Conservation (phyloP, 805 yeast species). For the Metschnikowia koreensis region DNA sequence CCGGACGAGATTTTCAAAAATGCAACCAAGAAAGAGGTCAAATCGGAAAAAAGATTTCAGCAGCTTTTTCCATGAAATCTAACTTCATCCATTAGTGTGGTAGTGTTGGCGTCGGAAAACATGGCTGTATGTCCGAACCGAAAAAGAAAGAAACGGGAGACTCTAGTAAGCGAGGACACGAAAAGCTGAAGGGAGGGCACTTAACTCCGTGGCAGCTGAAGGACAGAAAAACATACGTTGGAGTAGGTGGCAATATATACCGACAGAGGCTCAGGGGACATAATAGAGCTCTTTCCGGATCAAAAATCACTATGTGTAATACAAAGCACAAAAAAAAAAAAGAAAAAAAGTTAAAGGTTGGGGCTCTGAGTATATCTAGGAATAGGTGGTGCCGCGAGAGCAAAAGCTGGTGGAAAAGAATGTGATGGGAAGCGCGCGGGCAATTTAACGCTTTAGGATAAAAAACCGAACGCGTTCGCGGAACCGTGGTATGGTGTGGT, state of each 20-base stretch:
- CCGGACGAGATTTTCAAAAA: too few relatives aligned
- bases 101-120: neutral
- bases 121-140: neutral
- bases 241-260: constrained; percentile 48
- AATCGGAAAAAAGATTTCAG: too few relatives aligned
- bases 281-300: constrained; percentile 6
- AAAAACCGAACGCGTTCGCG: constrained; percentile 11
- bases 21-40: too few relatives aligned
- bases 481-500: constrained; percentile 1
- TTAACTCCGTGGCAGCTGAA: neutral
- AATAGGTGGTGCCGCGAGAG: constrained; percentile 4
- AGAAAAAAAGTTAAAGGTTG: neutral
- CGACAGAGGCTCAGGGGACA: constrained; percentile 35
- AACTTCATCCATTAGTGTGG: too few relatives aligned
- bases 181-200: neutral
- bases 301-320: too few relatives aligned
- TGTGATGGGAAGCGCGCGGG: constrained; percentile 17
- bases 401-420: constrained; percentile 13
- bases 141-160: neutral
- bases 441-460: constrained; percentile 20
- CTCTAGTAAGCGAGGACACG: neutral
- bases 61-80: neutral
- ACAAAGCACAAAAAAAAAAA: neutral
- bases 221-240: constrained; percentile 32
- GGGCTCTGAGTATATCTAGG: neutral